Base-by-base conservation (phyloP, 177 flowering plant genomes). In the Vitis hybrid region DNA sequence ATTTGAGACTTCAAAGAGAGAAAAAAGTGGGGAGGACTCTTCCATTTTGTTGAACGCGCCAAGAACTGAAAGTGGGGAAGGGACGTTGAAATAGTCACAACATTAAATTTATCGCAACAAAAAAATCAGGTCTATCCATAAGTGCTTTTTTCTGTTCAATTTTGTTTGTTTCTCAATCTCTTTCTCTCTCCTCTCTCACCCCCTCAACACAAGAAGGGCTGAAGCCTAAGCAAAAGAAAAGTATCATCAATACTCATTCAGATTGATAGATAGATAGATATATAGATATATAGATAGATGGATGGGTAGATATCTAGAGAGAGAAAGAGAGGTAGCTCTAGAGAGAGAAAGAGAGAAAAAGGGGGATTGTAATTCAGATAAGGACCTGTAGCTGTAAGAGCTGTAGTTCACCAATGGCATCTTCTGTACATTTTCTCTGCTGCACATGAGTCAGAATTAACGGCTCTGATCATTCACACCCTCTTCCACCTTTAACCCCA, bases 161-260 rank as follows among this genome's bases (percentile, higher is more conserved):
- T 64, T 71, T 71, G 75, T 78, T 71, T 56, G 80, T 52, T 77
- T 77, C 56, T 76, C 32, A 27, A 30, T 17, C 35, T 35, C 56
- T 60, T 55, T 71, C 66, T 70, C 46, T 21, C 40, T 27, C n/a
- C 62, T 60, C 13, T 24, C 40, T 14, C 48, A 46, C 27, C 24
- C 18, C 30, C 30, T 27, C 30, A 27, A 27, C 30, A 27, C 30
- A 27, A 14, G 12, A 3, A 13, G 9, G 15, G 15, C 52, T 21
- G 11, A 18, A 14, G 11, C 21, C 61, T 19, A 51, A 52, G 51
- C 59, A 11, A 56, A 50, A 56, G 67, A 62, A 54, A 46, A 67
- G 67, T 60, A 73, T 73, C 71, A 27, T 66, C 65, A 60, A 57
- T 54, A 19, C 6, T 21, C 56, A 11, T 27, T 56, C 66, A 32